Base-by-base conservation (phyloP, 106 monocot species). In the Narthecium ossifragum region DNA sequence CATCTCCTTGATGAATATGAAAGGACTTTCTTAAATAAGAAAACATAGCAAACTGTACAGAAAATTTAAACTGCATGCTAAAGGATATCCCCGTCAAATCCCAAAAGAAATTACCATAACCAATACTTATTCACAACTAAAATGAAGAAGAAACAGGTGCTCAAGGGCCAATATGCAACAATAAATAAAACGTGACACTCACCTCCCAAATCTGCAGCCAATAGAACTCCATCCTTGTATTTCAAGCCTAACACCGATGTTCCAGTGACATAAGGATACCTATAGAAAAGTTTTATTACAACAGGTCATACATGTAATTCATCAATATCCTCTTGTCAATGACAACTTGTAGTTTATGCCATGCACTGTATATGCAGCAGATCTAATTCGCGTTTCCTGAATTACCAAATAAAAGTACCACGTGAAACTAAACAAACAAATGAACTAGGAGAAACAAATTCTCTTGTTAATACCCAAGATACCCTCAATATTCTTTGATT, bases 191-290 rank as follows among this genome's bases (percentile, higher is more conserved):
- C 23, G 5, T 20, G 4, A 8, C 59, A 69, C 61, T 33, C 25
- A 94, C 94, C 94, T 89, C 82, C 94, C 20, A 70, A 70, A 51
- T 90, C 94, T 57, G 85, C 82, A 64, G 94, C 89, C 57, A 94
- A 62, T 69, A 90, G 73, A 59, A 94, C 70, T 37, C 85, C 94
- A 78, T 94, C 94, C 50, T 90, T 94, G 53, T 94, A 94, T 62
- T 94, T 94, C 61, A 94, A 74, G 0, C 76, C 94, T 33, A 94
- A 57, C 0, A 94, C 83, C 8, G 89, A 89, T 53, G 94, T 78
- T 28, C 94, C 94, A 47, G 89, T 94, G 26, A 94, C 94, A 77
- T 90, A 94, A 5, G 89, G 89, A 46, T 66, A 73, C 69, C 92
- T 92, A 67, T 64, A 38, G 0, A 38, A 10, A 38, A 23, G 4